phyloP scores from a whole-genome alignment of 768 basidiomycete genomes.

The Podaxis carcinomalis region DNA sequence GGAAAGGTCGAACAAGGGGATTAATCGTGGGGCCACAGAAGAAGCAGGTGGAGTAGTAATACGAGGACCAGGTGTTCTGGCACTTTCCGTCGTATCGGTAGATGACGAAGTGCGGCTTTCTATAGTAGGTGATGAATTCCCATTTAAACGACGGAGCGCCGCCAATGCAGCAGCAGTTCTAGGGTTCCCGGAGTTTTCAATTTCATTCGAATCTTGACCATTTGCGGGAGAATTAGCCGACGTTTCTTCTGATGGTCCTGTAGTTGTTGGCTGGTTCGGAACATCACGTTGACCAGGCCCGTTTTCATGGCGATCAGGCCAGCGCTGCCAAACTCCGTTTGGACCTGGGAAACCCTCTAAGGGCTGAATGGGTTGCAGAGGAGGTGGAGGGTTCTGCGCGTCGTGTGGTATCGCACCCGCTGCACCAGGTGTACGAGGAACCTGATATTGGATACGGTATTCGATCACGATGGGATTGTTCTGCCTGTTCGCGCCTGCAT shows the following conservation, averaged over 20 bases:
- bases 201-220: not conserved
- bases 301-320: conserved; percentile 38
- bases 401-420: conserved; percentile 19
- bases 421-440: conserved; percentile 25
- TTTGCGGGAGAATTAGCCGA: not conserved
- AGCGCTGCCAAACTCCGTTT: conserved; percentile 61
- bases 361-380: conserved; percentile 44
- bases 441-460: conserved; percentile 61
- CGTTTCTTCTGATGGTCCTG: conserved; percentile 4
- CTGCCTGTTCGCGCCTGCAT: conserved; percentile 25
- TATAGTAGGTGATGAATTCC: conserved; percentile 12
- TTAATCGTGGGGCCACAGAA: conserved; percentile 22
- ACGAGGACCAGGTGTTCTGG: not conserved
- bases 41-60: not conserved
- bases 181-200: conserved; percentile 16
- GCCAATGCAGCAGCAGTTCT: conserved; percentile 61
- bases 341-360: conserved; percentile 64
- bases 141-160: conserved; percentile 48
- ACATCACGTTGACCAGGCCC: not conserved
- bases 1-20: conserved; percentile 28
- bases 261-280: not conserved
- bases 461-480: conserved; percentile 49
- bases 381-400: conserved; percentile 25
- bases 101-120: not conserved
- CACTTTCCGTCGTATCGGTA: not conserved